Evolutionary conservation across 805 yeast genomes (phyloP).

Genomic region (Pichia insulana): DNA sequence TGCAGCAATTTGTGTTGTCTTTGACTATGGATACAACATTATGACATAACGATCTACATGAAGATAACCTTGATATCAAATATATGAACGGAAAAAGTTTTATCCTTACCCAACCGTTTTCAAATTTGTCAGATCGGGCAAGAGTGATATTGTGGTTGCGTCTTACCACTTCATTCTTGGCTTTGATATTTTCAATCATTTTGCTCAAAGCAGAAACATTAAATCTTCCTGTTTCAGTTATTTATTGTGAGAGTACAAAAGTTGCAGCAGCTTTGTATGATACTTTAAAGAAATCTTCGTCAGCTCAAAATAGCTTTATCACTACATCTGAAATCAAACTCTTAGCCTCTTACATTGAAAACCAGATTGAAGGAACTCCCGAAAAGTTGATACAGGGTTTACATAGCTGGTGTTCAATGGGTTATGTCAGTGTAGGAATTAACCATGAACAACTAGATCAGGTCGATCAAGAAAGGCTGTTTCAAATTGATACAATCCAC

Average conservation of each 20-base stretch:
- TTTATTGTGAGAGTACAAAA: conserved; percentile 44
- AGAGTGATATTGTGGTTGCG: conserved; percentile 17
- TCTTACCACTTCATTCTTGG: conserved; percentile 4
- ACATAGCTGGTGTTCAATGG: conserved; percentile 39
- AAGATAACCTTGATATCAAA: too few species aligned
- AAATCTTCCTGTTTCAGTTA: conserved; percentile 14
- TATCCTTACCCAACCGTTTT: too few species aligned
- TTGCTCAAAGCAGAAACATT: background rate
- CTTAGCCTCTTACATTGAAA: conserved; percentile 37
- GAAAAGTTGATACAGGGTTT: conserved; percentile 36
- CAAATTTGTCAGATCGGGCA: conserved; percentile 22
- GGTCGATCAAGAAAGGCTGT: background rate
- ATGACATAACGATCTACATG: too few species aligned
- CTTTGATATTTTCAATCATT: conserved; percentile 5
- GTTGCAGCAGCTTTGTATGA: conserved; percentile 46
- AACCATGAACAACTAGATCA: conserved; percentile 2
- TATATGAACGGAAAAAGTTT: too few species aligned
- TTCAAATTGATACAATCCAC: background rate
- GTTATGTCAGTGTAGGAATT: conserved; percentile 17
- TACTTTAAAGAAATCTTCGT: conserved; percentile 27
- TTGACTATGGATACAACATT: too few species aligned
- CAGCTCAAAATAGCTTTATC: conserved; percentile 23
- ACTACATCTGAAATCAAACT: conserved; percentile 43
- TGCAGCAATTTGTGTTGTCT: too few species aligned
- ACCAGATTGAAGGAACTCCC: conserved; percentile 40